These are phyloP conservation scores for Beauveria sp. DNA, from an alignment of 2,329 filamentous ascomycete genomes.

Conservation along the genomic window DNA sequence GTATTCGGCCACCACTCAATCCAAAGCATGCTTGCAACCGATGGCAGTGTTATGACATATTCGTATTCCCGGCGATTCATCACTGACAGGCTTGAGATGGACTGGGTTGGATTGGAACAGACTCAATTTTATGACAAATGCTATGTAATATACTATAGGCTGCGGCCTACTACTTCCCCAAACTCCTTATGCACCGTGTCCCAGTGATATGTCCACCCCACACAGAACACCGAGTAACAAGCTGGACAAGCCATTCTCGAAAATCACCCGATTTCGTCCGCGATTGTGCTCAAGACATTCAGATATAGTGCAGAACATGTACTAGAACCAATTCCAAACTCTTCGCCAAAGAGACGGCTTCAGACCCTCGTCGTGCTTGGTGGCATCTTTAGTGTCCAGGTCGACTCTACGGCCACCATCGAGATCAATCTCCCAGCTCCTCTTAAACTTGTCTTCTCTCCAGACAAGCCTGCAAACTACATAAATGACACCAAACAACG, in stretches of 20 bases:
- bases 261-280: neutral
- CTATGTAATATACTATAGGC: neutral
- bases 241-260: neutral
- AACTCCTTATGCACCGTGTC: neutral
- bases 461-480: slow-evolving; percentile 46
- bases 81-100: too few relatives aligned
- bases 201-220: neutral
- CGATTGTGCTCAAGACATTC: neutral
- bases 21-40: too few relatives aligned
- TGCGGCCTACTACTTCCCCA: slow-evolving; percentile 10
- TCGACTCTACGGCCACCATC: slow-evolving; percentile 47
- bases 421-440: slow-evolving; percentile 46
- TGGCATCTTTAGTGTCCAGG: slow-evolving; percentile 35
- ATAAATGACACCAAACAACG: slow-evolving; percentile 52
- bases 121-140: neutral
- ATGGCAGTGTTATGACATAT: neutral
- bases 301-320: neutral
- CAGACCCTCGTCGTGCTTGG: slow-evolving; percentile 22
- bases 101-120: neutral
- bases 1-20: neutral
- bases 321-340: slow-evolving; percentile 33
- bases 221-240: neutral
- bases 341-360: slow-evolving; percentile 35
- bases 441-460: slow-evolving; percentile 40
- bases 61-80: neutral